Percentiles rank a stretch among this genome's conserved stretches.
phyloP scores from a whole-genome alignment of 1,284 basidiomycete genomes.

The Rhodotorula sp. region DNA sequence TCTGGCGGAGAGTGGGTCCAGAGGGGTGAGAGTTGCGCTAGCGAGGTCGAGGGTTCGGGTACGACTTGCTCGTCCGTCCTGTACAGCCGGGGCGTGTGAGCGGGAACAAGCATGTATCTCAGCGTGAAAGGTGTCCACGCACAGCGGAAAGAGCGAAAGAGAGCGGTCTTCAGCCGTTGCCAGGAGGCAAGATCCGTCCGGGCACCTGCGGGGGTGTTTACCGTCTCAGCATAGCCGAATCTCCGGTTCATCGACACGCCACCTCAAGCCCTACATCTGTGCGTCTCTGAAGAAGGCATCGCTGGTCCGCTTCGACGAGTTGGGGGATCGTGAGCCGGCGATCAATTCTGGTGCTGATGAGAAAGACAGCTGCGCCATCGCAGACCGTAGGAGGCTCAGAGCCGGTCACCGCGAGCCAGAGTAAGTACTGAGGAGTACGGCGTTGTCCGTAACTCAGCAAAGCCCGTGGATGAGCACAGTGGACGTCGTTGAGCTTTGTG shows the following conservation, averaged over 20 bases:
- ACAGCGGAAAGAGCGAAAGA: constrained; percentile 29
- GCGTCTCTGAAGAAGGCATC: constrained; percentile 34
- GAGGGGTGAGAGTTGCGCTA: background rate
- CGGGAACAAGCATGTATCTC: too few species aligned
- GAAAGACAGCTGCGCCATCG: constrained; percentile 2
- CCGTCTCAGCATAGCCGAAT: background rate
- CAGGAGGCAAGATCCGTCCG: constrained; percentile 33
- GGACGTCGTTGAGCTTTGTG: too few species aligned
- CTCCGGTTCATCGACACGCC: background rate
- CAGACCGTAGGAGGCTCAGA: background rate
- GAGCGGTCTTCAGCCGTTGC: constrained; percentile 36
- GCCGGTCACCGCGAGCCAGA: too few species aligned
- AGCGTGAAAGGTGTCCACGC: background rate
- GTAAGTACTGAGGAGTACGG: too few species aligned
- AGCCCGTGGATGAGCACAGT: background rate
- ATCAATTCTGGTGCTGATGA: background rate
- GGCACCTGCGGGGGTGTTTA: constrained; percentile 21
- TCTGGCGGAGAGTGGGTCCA: constrained; percentile 32
- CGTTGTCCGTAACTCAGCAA: background rate
- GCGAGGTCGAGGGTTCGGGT: background rate
- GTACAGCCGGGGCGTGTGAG: background rate
- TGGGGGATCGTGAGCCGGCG: constrained; percentile 6
- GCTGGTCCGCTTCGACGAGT: background rate
- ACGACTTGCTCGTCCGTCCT: background rate
- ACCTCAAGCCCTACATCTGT: constrained; percentile 3